Conservation (phyloP, 2,329 filamentous ascomycete genomes). For the Lasiodiplodia theobromae region DNA sequence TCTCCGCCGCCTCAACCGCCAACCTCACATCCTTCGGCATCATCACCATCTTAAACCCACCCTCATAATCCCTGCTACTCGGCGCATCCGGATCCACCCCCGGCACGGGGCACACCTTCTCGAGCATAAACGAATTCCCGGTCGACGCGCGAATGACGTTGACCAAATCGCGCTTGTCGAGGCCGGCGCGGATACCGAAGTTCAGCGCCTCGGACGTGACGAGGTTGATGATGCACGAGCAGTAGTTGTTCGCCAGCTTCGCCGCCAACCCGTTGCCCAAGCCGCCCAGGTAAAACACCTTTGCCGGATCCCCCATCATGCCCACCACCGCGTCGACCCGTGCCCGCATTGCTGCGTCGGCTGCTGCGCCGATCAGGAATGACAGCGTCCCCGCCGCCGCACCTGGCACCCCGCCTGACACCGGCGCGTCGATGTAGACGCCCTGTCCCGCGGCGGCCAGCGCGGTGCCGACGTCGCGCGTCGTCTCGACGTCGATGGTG, state of each 20-base stretch:
- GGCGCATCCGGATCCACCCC: slow-evolving; percentile 48
- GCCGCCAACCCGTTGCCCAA: slow-evolving; percentile 43
- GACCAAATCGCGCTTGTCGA: slow-evolving; percentile 40
- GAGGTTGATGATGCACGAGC: slow-evolving; percentile 41
- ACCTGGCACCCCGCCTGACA: slow-evolving; percentile 44
- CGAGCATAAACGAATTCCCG: slow-evolving; percentile 45
- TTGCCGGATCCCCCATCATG: slow-evolving; percentile 39
- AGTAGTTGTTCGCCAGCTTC: slow-evolving; percentile 46
- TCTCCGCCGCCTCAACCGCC: slow-evolving; percentile 39
- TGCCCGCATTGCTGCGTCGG: slow-evolving; percentile 27
- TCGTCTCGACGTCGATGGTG: slow-evolving; percentile 42
- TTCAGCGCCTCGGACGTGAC: slow-evolving; percentile 44
- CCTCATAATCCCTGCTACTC: slow-evolving; percentile 44
- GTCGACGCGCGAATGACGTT: slow-evolving; percentile 41
- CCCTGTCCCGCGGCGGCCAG: slow-evolving; percentile 33
- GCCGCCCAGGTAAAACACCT: slow-evolving; percentile 41
- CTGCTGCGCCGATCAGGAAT: slow-evolving; percentile 37
- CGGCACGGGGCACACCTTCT: slow-evolving; percentile 44
- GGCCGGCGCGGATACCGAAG: slow-evolving; percentile 41
- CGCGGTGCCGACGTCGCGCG: slow-evolving; percentile 37
- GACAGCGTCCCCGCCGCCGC: slow-evolving; percentile 39
- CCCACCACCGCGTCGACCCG: slow-evolving; percentile 33
- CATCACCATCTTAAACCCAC: slow-evolving; percentile 46
- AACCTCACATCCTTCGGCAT: slow-evolving; percentile 44
- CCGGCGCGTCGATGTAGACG: slow-evolving; percentile 42